These are phyloP conservation scores for Tricholoma sp. DNA, from an alignment of 768 basidiomycete species.

Conservation along the genomic window DNA sequence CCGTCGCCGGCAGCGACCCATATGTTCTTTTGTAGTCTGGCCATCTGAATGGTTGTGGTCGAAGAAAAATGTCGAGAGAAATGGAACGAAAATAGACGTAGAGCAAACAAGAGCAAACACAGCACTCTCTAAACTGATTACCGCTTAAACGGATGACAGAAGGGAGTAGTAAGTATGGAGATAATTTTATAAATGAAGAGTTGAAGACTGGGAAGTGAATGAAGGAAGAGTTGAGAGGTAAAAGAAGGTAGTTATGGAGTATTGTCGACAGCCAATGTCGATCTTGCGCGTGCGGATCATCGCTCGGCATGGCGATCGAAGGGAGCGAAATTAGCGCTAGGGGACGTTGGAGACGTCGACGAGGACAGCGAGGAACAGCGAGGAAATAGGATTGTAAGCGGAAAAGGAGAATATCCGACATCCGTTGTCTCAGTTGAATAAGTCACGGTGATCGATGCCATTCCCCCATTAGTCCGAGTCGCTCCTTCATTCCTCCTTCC, in stretches of 20 bases:
- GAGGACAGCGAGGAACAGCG: background rate
- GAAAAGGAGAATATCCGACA: background rate
- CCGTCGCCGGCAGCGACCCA: constrained; percentile 95
- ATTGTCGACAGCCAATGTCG: background rate
- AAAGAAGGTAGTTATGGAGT: background rate
- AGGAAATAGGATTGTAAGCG: background rate
- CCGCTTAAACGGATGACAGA: background rate
- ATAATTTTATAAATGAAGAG: too few relatives aligned
- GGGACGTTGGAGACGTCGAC: background rate
- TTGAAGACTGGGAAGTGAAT: background rate
- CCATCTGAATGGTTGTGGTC: background rate
- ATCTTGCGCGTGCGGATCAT: background rate
- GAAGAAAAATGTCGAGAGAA: background rate
- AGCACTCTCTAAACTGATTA: background rate
- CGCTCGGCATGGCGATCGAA: background rate
- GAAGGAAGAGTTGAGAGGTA: background rate
- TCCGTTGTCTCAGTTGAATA: constrained; percentile 9
- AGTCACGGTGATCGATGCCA: constrained; percentile 4
- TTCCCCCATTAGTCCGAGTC: background rate
- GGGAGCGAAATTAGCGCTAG: background rate
- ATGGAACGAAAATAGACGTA: background rate
- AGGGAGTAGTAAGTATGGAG: too few relatives aligned
- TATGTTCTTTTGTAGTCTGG: constrained; percentile 52
- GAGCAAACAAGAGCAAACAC: background rate
- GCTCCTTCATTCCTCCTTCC: background rate